Evolutionary conservation across 257 asterid genomes (phyloP), one percentile per base, ranked within the genome.

Genomic region (Solanum tarijense): DNA sequence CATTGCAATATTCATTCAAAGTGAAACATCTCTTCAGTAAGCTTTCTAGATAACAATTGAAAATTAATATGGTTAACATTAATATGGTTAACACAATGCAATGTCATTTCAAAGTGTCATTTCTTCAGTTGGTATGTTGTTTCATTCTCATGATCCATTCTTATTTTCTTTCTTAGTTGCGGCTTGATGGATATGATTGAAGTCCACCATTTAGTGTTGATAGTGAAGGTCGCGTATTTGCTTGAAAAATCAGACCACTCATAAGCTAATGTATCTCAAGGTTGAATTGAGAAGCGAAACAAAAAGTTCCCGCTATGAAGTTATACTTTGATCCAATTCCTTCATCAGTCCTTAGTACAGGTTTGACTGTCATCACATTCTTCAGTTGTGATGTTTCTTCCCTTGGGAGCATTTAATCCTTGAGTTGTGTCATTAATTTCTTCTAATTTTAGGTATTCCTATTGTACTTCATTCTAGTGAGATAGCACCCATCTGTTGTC

Each of bases 251-350:
- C 98, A 96, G 87, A 90, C 87, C 23, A 92, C 92, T 89, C 83
- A 86, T 83, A 91, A 84, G 66, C 91, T 66, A 88, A 90, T 78
- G 92, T 81, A 89, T 91, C 90, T 96, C 86, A 92, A 94, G 89
- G 90, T 95, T 89, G 96, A 93, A 93, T 98, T 97, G 86, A 93
- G 98, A 91, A 96, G 98, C 71, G 98, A 98, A 85, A 92, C 96
- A 46, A 94, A 94, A 93, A 91, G 92, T 79, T 96, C 96, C 18
- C 93, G 92, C 89, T 92, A 91, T 90, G 98, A 97, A 91, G 98
- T 95, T 86, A 91, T 97, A 90, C 89, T 97, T 91, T 98, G 98
- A 34, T 98, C 98, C 60, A 88, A 86, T 89, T 93, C 96, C 43
- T 92, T 93, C 87, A 90, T 99, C 35, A 96, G 98, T 90, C 98